Percentiles rank a stretch among this genome's conserved stretches.
These are phyloP conservation scores for Hydnum rufescens DNA, from an alignment of 768 basidiomycete species.

Conservation along the genomic window DNA sequence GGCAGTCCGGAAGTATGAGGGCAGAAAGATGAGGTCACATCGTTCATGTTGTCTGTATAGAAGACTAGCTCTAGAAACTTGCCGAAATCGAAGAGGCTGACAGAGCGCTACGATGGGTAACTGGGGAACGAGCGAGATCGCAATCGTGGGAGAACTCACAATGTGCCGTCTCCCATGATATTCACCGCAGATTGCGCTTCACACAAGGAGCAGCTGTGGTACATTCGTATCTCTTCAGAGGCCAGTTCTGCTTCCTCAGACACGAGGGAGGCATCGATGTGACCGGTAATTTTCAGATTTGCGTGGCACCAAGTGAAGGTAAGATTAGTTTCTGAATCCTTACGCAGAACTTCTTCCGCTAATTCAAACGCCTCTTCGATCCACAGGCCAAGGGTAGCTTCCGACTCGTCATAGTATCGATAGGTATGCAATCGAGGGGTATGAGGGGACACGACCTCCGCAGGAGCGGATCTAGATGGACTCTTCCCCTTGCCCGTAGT, in stretches of 20 bases:
- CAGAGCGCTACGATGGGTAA: not conserved
- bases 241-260: too few relatives aligned
- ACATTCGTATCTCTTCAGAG: slow-evolving; percentile 20
- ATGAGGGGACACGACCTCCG: slow-evolving; percentile 9
- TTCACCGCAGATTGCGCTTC: slow-evolving; percentile 17
- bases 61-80: slow-evolving; percentile 37
- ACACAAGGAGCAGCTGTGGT: slow-evolving; percentile 34
- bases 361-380: slow-evolving; percentile 14
- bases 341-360: slow-evolving; percentile 1
- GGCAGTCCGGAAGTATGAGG: slow-evolving; percentile 20
- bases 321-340: too few relatives aligned
- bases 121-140: not conserved
- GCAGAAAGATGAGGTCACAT: slow-evolving; percentile 25
- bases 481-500: not conserved
- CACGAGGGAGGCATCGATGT: too few relatives aligned
- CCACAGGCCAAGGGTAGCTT: slow-evolving; percentile 9
- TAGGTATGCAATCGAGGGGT: slow-evolving; percentile 31
- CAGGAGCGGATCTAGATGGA: not conserved
- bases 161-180: slow-evolving; percentile 30
- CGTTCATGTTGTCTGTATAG: slow-evolving; percentile 25
- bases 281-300: too few relatives aligned
- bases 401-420: slow-evolving; percentile 25
- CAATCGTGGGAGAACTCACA: slow-evolving; percentile 22
- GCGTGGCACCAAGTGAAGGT: slow-evolving; percentile 2
- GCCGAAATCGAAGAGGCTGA: slow-evolving; percentile 33